Evolutionary conservation across 352 stramenopile species (phyloP), one percentile per base, ranked within the genome.

Genomic region (Phytophthora fragariaefolia): DNA sequence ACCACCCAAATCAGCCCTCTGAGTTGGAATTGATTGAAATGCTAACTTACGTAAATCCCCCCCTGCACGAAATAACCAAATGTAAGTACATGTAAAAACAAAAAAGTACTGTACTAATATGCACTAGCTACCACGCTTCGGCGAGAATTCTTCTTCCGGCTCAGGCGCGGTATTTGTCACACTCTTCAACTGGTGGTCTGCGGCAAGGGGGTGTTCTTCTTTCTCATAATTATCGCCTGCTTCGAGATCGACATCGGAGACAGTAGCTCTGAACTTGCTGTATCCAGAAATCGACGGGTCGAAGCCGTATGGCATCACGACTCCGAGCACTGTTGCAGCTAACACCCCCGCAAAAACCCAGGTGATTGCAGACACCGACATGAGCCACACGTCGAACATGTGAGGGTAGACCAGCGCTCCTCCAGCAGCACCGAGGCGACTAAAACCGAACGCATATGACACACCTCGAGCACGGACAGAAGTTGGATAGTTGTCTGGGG

Each of bases 341-440:
- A 77, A 46, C 12, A 64, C 17, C 18, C 59, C 65, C 4, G 65
- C 70, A 42, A 77, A 77, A 12, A 72, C 48, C 70, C 70, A 77
- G n/a, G 59, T 66, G 28, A 77, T 66, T 20, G 36, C 38, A 27
- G 43, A 47, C 46, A 74, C 61, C 12, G 70, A 77, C 70, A 74
- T 56, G 9, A 72, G 27, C 70, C 65, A 74, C 50, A 74, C 65
- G 26, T 74, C 66, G 28, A 72, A 77, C 65, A 77, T 74, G 50
- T 70, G 66, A 34, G 70, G 66, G 27, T 72, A 77, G n/a, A 77
- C 47, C 17, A 74, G 15, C 1, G 55, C 58, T 36, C 69, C 65
- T 22, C 56, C 50, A 17, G 64, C 30, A n/a, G 57, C 66, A 5
- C 65, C 56, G 34, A 65, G 32, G 18, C 70, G 52, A 15, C 70